Conservation (phyloP, 1,139 yeast genomes). For the Hemisphaericaspora xylofermentans region DNA sequence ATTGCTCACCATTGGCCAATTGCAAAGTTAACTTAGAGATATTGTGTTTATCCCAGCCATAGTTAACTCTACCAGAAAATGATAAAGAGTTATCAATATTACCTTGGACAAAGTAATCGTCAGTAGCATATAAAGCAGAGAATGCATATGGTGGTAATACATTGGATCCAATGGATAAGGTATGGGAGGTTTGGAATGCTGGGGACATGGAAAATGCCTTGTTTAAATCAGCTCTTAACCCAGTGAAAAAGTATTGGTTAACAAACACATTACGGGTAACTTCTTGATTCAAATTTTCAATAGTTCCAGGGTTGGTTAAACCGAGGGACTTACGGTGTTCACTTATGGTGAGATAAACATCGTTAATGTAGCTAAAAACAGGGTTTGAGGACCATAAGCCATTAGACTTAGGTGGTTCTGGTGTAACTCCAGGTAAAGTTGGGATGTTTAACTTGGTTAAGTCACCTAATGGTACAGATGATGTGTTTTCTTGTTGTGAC, state of each 20-base stretch:
- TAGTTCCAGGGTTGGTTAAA: conserved; percentile 88
- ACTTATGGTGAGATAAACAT: conserved; percentile 68
- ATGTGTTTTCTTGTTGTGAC: conserved; percentile 14
- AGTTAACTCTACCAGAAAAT: conserved; percentile 85
- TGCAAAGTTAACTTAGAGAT: conserved; percentile 87
- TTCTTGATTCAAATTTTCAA: conserved; percentile 91
- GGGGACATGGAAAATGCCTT: conserved; percentile 91
- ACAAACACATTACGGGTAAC: conserved; percentile 91
- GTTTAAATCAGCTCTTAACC: conserved; percentile 93
- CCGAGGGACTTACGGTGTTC: conserved; percentile 82
- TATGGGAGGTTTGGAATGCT: conserved; percentile 95
- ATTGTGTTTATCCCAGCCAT: conserved; percentile 82
- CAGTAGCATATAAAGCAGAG: conserved; percentile 87
- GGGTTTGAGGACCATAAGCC: conserved; percentile 86
- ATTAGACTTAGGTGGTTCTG: conserved; percentile 49
- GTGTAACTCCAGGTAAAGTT: conserved; percentile 57
- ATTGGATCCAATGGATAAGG: conserved; percentile 85
- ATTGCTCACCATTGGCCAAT: conserved; percentile 84
- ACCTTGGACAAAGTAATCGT: conserved; percentile 85
- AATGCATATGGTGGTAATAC: conserved; percentile 90
- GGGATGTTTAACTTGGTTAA: conserved; percentile 53
- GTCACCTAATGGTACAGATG: conserved; percentile 48
- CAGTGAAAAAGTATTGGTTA: conserved; percentile 89
- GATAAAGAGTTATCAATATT: conserved; percentile 84
- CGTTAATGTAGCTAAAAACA: conserved; percentile 74